These are phyloP conservation scores for Russula ochroleuca DNA, from an alignment of 768 basidiomycete species.

Conservation along the genomic window DNA sequence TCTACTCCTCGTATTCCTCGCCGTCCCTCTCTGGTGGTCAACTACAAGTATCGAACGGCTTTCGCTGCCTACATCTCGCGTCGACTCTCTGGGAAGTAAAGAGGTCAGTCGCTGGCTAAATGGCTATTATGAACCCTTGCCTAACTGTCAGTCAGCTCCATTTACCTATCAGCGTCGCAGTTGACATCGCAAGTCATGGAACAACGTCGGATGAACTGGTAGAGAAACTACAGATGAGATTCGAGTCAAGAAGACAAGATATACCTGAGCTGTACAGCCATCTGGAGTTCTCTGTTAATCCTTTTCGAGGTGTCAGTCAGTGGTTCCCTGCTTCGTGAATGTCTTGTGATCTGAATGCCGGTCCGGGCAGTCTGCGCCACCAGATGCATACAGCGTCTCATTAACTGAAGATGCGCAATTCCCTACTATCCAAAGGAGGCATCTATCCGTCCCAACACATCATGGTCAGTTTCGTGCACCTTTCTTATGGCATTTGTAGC, in stretches of 20 bases:
- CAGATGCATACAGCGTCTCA: conserved; percentile 18
- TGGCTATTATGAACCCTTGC: neutral
- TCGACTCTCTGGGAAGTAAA: conserved; percentile 17
- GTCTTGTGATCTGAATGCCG: conserved; percentile 13
- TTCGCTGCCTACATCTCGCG: conserved; percentile 47
- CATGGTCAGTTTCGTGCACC: conserved; percentile 13
- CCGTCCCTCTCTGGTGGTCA: conserved; percentile 89
- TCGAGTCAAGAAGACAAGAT: conserved; percentile 16
- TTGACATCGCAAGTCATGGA: conserved; percentile 6
- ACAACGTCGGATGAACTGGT: neutral
- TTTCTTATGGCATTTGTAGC: neutral
- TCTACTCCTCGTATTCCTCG: conserved; percentile 71
- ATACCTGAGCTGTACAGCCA: conserved; percentile 14
- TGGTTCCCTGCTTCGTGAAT: conserved; percentile 15
- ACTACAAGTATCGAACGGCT: conserved; percentile 87
- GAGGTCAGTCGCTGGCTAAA: conserved; percentile 16
- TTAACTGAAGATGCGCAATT: conserved; percentile 9
- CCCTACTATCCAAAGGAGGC: conserved; percentile 16
- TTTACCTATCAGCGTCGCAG: conserved; percentile 20
- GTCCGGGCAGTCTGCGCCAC: conserved; percentile 6
- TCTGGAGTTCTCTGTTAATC: conserved; percentile 17
- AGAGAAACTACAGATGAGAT: conserved; percentile 6
- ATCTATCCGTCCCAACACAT: conserved; percentile 23
- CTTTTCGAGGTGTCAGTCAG: conserved; percentile 22
- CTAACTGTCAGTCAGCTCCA: conserved; percentile 18